Evolutionary conservation across 1,139 yeast genomes (phyloP), one percentile per base, ranked within the genome.

Genomic region (Spencermartinsiella ligniputridi): DNA sequence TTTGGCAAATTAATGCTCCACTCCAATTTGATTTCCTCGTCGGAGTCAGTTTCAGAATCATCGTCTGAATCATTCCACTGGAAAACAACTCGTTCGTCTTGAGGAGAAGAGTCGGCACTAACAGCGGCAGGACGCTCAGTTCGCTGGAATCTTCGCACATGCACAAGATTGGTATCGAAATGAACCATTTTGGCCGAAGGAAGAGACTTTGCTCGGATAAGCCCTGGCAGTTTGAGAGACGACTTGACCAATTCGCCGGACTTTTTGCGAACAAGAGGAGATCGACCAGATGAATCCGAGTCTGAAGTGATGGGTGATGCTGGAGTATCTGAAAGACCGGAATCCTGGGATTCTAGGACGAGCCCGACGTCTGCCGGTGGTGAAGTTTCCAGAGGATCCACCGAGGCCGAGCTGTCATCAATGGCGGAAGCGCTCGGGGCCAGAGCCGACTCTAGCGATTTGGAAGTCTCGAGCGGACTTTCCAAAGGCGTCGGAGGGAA

Each of bases 141-240:
- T 55, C 81, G 76, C 52, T 79, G 73, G 63, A 88, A 87, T 59
- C 83, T 84, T 40, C 85, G 73, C 30, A 86, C 79, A 55, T 84
- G 88, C 52, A 72, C 81, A 40, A 77, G 60, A 41, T 70, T 72
- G 36, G 76, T 74, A 36, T 90, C 94, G 64, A 87, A 87, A 63
- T 87, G 92, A 20, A 87, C 96, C 53, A 74, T 80, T 58, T 87
- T 87, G 3, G 94, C 82, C 0, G 83, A 69, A 2, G 96, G 96
- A 68, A 85, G 73, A 11, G 89, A 81, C 53, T 74, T 72, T 27
- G 79, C 73, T 45, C 86, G 67, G 36, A 67, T 66, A 36, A 78
- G 65, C 36, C 67, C 66, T 47, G 69, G 75, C 45, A 70, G 61
- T 58, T 82, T 84, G 44, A 87, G 70, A 19, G 87, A 81, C 3